Evolutionary conservation across 768 basidiomycete species (phyloP), one percentile per base, ranked within the genome.

Genomic region (Tylopilus balloui): DNA sequence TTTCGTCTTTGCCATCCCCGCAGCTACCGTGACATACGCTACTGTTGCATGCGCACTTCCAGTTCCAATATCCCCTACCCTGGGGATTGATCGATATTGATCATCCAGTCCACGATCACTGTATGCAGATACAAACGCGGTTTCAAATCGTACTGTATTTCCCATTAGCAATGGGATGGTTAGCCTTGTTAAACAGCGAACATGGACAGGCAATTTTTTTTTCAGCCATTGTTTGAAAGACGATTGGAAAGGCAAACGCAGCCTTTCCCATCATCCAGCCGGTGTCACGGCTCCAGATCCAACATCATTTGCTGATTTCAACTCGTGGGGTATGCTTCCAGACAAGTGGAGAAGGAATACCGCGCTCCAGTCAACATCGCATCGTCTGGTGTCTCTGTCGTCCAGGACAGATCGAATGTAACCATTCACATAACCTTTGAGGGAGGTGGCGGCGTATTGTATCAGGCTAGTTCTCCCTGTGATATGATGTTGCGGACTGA

Each of bases 21-120:
- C 79, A 23, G 60, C 67, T 31, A 57, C n/a, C n/a, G n/a, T n/a
- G n/a, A n/a, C 65, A 29, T 63, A 78, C 20, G 67, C 71, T 13
- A 59, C 75, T 28, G 63, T 70, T 35, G 81, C 72, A 25, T 41
- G 89, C 88, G 8, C 91, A 94, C 67, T 93, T 92, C 70, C 83
- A 86, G 56, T 73, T 92, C 36, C 78, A 84, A 58, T 92, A 79
- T 65, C 92, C 91, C 15, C 55, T 72, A 1, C 83, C 88, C 11
- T 75, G 91, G 40, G 92, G 91, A 2, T 62, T 57, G 0, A 92
- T 93, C n/a, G n/a, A n/a, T n/a, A n/a, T n/a, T n/a, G n/a, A 34
- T 27, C 6, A 6, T 42, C 45, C 49, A 27, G 48, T 47, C 24
- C 15, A 28, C 6, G 34, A 45, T 31, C 20, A 32, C 32, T 39